A percentile compares a stretch with the other conserved stretches of the same genome.
These are phyloP conservation scores for Pueraria montana DNA, from an alignment of 306 rosid genomes.

Conservation along the genomic window DNA sequence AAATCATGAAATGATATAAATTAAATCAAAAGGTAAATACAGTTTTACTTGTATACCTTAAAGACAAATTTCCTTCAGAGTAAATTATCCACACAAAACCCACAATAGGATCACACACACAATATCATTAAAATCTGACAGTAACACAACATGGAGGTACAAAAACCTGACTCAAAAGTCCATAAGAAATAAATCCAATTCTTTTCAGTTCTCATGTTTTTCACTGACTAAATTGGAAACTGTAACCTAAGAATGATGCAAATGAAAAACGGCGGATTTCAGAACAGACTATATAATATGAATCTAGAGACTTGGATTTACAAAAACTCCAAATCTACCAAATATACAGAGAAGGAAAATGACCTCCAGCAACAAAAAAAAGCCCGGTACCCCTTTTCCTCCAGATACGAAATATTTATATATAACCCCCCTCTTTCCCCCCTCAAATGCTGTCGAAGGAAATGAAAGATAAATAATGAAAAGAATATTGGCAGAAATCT, in stretches of 20 bases:
- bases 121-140: conserved; percentile 5
- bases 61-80: not conserved
- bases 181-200: conserved; percentile 29
- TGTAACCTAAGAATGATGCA: conserved; percentile 32
- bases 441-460: conserved; percentile 47
- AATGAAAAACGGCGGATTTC: conserved; percentile 21
- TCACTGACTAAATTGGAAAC: conserved; percentile 39
- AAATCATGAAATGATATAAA: not conserved
- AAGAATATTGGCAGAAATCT: conserved; percentile 57
- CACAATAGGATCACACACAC: not conserved
- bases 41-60: not conserved
- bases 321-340: conserved; percentile 64
- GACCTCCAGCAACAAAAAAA: conserved; percentile 58
- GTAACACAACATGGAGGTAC: conserved; percentile 2
- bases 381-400: conserved; percentile 60
- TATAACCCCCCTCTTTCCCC: conserved; percentile 36
- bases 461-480: conserved; percentile 53
- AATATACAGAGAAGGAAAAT: conserved; percentile 55
- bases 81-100: not conserved
- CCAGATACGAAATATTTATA: conserved; percentile 47
- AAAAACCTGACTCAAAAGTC: conserved; percentile 21
- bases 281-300: conserved; percentile 46
- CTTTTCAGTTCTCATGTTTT: conserved; percentile 14
- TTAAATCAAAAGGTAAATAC: not conserved
- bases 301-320: conserved; percentile 61